Evolutionary conservation across 176 grass and related monocot species (phyloP), one percentile per base, ranked within the genome.

Genomic region (Secale cereale): DNA sequence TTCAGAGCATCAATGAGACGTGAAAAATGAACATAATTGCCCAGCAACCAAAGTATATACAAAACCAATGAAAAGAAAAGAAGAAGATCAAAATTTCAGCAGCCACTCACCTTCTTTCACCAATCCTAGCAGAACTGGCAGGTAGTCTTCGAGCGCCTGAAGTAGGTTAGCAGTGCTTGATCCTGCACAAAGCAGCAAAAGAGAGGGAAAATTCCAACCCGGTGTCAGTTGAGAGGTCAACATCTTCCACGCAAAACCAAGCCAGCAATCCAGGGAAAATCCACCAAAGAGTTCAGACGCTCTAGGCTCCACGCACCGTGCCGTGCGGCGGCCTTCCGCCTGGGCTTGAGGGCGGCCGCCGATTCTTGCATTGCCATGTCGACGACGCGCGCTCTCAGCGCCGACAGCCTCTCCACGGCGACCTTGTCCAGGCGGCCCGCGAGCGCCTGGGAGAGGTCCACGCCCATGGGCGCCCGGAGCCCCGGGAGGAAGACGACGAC

Each of bases 401-500:
- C 74, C n/a, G 87, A 88, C 57, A 98, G 74, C 69, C 89, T 81
- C 46, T 95, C 91, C 9, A 84, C 65, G 68, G 81, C 20, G 77
- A 67, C 69, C 69, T 81, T 90, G 8, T 89, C 85, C 35, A 89
- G 37, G 77, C 64, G 56, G 54, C 80, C 96, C 23, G 77, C 92
- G 29, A 91, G 83, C 36, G 85, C 40, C 56, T 97, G 85, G 54
- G 80, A 71, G 25, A 98, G 81, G 72, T 98, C 96, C 2, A 95
- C 90, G n/a, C 60, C 30, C 65, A 81, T 79, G 6, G 96, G 93
- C 80, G 90, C 79, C 56, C 96, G 92, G 83, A 98, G 85, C 35
- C 96, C 96, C 4, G 96, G 95, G 6, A 95, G 66, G 85, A 93
- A 98, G 12, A 98, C 96, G 72, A 94, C 91, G 59, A 98, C 89